Evolutionary conservation across 352 stramenopile genomes (phyloP), one percentile per base, ranked within the genome.

Genomic region (Phytophthora podocarpi): DNA sequence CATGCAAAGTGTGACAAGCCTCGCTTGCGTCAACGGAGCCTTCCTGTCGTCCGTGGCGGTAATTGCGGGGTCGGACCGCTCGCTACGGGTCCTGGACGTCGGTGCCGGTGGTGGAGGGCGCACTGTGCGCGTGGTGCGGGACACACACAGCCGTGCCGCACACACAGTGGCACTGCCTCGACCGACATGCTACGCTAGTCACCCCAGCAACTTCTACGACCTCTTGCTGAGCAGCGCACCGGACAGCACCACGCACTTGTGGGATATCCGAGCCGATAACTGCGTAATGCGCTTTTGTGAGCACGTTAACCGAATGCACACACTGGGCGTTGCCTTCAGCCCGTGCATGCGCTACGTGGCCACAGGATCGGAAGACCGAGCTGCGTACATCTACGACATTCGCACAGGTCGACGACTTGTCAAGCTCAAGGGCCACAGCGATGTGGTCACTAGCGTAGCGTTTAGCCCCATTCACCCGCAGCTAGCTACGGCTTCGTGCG

Each of bases 331-430:
- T 28, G 74, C 81, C 12, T 97, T 97, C 57, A 95, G 83, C 43
- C 90, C 89, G 3, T 97, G 90, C 72, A 95, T 96, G 86, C 85
- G 90, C 15, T 97, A 96, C 63, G 72, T 97, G 18, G 87, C 88
- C 6, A 92, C 82, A 3, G 90, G 90, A 31, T 96, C 84, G 1
- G 89, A 97, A 67, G 90, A 97, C 53, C 80, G 90, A 4, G 57
- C 70, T 7, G 70, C 76, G 10, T 96, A 95, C 60, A 47, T 97
- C 37, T 97, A 96, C 71, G 90, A 97, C 53, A 74, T 97, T 43
- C 86, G 87, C 43, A 96, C 73, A 15, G 78, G 86, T 1, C 64
- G 85, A 3, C 75, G 64, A 21, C 54, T 94, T 5, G 68, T 70
- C 41, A 88, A 84, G 58, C 73, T 95, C 5, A 52, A 67, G 1